Conservation (phyloP, 805 yeast genomes). For the Suhomyces sp. region DNA sequence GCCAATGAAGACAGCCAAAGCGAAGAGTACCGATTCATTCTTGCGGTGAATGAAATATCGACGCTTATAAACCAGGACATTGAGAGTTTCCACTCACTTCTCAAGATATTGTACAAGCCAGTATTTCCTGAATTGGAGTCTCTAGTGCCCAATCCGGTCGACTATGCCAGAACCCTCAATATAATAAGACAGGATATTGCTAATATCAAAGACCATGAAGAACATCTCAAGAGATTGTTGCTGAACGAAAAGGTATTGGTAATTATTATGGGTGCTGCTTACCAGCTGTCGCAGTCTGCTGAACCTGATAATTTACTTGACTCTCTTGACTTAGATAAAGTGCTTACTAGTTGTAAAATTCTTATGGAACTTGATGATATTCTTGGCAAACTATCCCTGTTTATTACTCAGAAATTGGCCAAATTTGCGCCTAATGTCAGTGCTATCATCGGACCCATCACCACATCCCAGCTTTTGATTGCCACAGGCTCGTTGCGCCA, state of each 20-base stretch:
- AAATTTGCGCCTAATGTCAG: constrained; percentile 77
- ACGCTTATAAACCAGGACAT: constrained; percentile 57
- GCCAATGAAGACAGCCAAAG: constrained; percentile 25
- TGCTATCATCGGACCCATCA: constrained; percentile 64
- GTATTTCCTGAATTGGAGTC: constrained; percentile 72
- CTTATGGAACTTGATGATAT: constrained; percentile 45
- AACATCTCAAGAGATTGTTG: constrained; percentile 41
- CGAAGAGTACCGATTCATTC: constrained; percentile 50
- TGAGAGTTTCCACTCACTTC: constrained; percentile 42
- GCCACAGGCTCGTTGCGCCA: constrained; percentile 65
- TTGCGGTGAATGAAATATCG: constrained; percentile 52
- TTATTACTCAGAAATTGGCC: constrained; percentile 55
- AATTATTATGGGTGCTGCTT: constrained; percentile 66
- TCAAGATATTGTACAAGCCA: constrained; percentile 51
- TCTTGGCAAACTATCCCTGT: constrained; percentile 44
- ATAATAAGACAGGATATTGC: constrained; percentile 49
- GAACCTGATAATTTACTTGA: constrained; percentile 12
- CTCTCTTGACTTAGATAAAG: constrained; percentile 22
- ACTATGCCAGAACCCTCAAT: constrained; percentile 54
- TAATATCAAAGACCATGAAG: constrained; percentile 26
- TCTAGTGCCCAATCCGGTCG: constrained; percentile 57
- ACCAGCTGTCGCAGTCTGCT: constrained; percentile 39
- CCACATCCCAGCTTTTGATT: constrained; percentile 71
- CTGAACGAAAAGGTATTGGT: constrained; percentile 68
- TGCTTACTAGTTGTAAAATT: constrained; percentile 47